These are phyloP conservation scores for Tausonia pullulans DNA, from an alignment of 1,284 basidiomycete species.

Conservation along the genomic window DNA sequence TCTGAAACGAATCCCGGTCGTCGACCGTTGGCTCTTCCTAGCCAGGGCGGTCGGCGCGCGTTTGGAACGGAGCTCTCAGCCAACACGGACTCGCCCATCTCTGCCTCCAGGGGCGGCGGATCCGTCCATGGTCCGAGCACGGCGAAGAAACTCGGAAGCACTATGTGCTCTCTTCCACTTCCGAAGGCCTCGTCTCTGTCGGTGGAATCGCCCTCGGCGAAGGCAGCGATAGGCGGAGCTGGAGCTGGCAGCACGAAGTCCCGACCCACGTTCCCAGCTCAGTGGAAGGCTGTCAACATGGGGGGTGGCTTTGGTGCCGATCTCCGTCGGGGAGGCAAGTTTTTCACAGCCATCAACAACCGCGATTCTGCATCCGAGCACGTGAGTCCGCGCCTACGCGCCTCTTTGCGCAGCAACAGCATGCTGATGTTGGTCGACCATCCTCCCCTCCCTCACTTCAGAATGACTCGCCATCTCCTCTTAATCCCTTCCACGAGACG, in stretches of 20 bases:
- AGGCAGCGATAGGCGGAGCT: not conserved
- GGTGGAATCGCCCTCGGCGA: not conserved
- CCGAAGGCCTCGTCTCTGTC: not conserved
- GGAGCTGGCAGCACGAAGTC: not conserved
- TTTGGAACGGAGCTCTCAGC: slow-evolving; percentile 3
- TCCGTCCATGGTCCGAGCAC: not conserved
- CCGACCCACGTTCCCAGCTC: not conserved
- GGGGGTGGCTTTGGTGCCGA: not conserved
- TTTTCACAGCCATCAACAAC: not conserved
- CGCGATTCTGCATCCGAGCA: too few relatives aligned
- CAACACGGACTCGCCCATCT: slow-evolving; percentile 3
- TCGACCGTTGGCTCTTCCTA: not conserved
- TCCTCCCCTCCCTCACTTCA: too few relatives aligned
- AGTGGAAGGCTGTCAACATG: slow-evolving; percentile 3
- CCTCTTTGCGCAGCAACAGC: too few relatives aligned
- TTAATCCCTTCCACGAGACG: too few relatives aligned
- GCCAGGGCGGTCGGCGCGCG: not conserved
- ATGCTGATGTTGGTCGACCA: too few relatives aligned
- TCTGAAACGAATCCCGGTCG: not conserved
- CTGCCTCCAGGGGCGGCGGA: not conserved
- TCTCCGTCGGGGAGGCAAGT: not conserved
- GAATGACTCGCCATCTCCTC: too few relatives aligned
- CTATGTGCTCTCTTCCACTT: slow-evolving; percentile 1
- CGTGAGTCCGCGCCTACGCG: too few relatives aligned
- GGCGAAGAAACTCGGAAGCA: not conserved